Conservation (phyloP, 2,329 filamentous ascomycete genomes). For the Botrytis byssoidea region DNA sequence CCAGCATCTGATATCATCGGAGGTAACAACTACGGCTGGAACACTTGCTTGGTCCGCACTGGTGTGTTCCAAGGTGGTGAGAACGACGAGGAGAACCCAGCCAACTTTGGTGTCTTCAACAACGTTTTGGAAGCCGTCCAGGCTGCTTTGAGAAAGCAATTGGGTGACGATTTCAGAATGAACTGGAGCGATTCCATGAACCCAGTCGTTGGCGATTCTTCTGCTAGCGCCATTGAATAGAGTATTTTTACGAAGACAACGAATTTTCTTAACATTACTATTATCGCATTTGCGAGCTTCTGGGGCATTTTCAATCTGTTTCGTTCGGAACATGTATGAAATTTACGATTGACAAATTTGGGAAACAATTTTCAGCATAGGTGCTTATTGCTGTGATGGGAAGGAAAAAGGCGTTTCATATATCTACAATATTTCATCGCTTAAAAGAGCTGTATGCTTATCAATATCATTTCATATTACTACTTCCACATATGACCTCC, state of each 20-base stretch:
- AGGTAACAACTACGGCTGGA: constrained; percentile 80
- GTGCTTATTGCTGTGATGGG: constrained; percentile 12
- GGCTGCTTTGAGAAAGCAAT: constrained; percentile 64
- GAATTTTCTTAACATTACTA: constrained; percentile 15
- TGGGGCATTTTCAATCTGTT: neutral
- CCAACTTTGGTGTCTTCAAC: constrained; percentile 72
- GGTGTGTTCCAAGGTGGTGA: constrained; percentile 64
- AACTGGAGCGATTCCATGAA: constrained; percentile 71
- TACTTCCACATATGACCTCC: neutral
- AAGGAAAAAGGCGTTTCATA: constrained; percentile 11
- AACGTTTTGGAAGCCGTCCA: constrained; percentile 72
- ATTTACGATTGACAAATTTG: neutral
- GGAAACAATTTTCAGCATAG: constrained; percentile 9
- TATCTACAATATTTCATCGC: neutral
- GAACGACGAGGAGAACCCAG: constrained; percentile 74
- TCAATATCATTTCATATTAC: constrained; percentile 9
- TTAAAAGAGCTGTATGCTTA: constrained; percentile 4
- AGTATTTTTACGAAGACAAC: constrained; percentile 1
- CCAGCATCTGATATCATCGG: constrained; percentile 72
- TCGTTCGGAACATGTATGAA: neutral
- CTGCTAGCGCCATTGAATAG: constrained; percentile 56
- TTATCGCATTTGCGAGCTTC: neutral
- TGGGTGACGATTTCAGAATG: constrained; percentile 73
- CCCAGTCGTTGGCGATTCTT: constrained; percentile 57
- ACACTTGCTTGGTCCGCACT: constrained; percentile 74